Evolutionary conservation across 2,329 filamentous ascomycete genomes (phyloP).

Genomic region (Epichloe scottii): DNA sequence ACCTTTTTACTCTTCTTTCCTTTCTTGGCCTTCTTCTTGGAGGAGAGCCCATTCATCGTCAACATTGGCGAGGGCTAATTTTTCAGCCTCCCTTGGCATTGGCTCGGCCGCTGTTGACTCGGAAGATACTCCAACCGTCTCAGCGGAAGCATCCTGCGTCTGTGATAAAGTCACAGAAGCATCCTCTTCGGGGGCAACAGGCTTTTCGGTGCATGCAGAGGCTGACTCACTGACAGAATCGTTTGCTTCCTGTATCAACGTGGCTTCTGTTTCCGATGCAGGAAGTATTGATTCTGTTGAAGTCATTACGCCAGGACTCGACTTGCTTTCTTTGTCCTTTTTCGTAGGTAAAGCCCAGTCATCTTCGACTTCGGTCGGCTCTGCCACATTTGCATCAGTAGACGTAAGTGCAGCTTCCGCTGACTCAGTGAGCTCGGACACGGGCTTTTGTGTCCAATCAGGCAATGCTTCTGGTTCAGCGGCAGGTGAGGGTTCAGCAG

Average conservation of each 20-base stretch:
- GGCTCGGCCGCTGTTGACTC: background rate
- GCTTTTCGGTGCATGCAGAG: background rate
- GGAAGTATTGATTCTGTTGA: background rate
- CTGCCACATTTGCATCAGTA: background rate
- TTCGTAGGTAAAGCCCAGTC: slow-evolving; percentile 4
- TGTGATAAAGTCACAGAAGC: background rate
- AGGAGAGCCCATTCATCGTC: slow-evolving; percentile 2
- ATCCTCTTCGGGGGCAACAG: background rate
- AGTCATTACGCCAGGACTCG: background rate
- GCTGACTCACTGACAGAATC: background rate
- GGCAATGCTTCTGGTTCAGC: background rate
- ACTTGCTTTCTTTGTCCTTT: slow-evolving; percentile 3
- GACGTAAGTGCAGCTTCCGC: background rate
- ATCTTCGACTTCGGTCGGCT: background rate
- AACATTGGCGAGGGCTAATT: background rate
- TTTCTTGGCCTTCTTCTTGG: slow-evolving; percentile 4
- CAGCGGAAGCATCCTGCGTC: background rate
- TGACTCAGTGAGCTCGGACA: background rate
- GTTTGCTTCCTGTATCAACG: background rate
- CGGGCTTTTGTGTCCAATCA: background rate
- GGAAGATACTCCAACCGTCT: background rate
- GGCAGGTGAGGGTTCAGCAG: background rate
- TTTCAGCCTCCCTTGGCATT: background rate
- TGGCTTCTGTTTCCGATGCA: background rate
- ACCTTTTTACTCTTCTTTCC: slow-evolving; percentile 2